Evolutionary conservation across 2,329 filamentous ascomycete species (phyloP), one percentile per base, ranked within the genome.

Genomic region (Albophoma yamanashiensis): DNA sequence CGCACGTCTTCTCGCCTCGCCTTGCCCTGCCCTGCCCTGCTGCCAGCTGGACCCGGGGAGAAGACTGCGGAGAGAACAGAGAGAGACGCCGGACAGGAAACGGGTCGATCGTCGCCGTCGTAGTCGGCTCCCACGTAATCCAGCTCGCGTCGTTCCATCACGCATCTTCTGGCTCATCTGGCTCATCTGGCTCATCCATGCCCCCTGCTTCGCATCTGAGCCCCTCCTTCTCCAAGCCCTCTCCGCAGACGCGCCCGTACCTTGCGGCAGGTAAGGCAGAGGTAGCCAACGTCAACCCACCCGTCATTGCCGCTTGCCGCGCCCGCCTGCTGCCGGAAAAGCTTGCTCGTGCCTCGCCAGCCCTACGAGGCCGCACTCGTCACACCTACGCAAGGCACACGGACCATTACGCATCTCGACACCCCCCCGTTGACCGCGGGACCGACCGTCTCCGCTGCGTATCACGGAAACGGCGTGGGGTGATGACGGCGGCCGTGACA

Each of bases 361-460:
- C 60, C 58, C 60, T 62, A 62, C 60, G 56, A 62, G 58, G 61
- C 31, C 58, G 36, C 56, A 53, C 58, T 60, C 61, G 58, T 60
- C 58, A 62, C 61, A 53, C 50, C 27, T 58, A 43, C 55, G 27
- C 45, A 27, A 52, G 45, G 58, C 61, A 61, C 61, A 52, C 59
- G 55, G 42, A 25, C 15, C 34, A 59, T 58, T 61, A 58, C 59
- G 55, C 50, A 53, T 36, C 31, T 36, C 20, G 47, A 34, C n/a
- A 34, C 27, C 14, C 47, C 9, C 27, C 27, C 47, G 6, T 11
- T 5, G 27, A 31, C 25, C 47, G 12, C 27, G 15, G 47, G 1
- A n/a, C 12, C 47, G 5, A 7, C 45, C 45, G 22, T 50, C 25
- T 27, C 15, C 27, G 15, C 47, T 20, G 27, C 12, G 7, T n/a